Evolutionary conservation across 257 asterid genomes (phyloP), one percentile per base, ranked within the genome.

Genomic region (Dorcoceras hygrometricum): DNA sequence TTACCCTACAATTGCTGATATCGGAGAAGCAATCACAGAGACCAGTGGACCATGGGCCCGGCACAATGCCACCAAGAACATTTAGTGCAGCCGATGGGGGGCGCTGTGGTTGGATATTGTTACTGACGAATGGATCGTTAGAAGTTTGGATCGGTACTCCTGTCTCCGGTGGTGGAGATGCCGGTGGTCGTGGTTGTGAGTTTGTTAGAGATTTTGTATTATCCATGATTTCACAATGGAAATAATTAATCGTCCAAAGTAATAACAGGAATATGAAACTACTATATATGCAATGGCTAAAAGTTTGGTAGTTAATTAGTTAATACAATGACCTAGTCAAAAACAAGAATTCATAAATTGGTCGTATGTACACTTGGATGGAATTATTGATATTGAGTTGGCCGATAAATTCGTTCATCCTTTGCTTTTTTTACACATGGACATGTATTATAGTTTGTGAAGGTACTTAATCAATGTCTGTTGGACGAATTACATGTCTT

Each of bases 1-100:
- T 23, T 2, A 34, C 71, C 79, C 50, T 76, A 85, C 91, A 79
- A n/a, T 61, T 81, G 25, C 76, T 4, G 53, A 64, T 31, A 71
- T 85, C 84, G 0, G 78, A 56, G 48, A 19, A 59, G 54, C 91
- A 85, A 27, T 29, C 82, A 8, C 77, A 85, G 3, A 83, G 81
- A 69, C 81, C 85, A 4, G 83, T 65, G 1, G 80, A 81, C 87
- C 88, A 85, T 0, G 62, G 50, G 48, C 77, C 79, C 1, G 65
- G 79, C 39, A 4, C 53, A 20, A 56, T 56, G 66, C 56, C 66
- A 26, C 43, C 68, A 36, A 26, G 57, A 64, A 19, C 62, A 0
- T 4, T 70, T 46, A 0, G 27, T 10, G 53, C 14, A 20, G 60
- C 59, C 22, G 65, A 23, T 4, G 61, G 69, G 1, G 70, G 59